Conservation (phyloP, 2,329 filamentous ascomycete genomes). For the Setomelanomma holmii region DNA sequence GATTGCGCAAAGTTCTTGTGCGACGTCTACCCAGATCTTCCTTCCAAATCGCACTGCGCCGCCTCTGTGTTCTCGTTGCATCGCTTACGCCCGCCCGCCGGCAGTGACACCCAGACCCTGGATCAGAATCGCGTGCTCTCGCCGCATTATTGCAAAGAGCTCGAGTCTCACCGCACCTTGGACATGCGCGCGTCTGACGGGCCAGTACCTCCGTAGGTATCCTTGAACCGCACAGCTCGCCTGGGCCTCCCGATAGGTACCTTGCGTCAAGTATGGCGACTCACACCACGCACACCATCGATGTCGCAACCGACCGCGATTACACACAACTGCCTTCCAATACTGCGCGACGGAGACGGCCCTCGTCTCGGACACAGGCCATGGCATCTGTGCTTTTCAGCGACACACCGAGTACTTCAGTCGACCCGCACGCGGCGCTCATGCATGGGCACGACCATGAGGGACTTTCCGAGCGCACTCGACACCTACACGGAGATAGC, state of each 20-base stretch:
- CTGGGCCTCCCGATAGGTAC: background rate
- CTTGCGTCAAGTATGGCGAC: background rate
- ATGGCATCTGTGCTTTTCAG: constrained; percentile 6
- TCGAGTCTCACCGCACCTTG: constrained; percentile 5
- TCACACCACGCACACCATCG: constrained; percentile 23
- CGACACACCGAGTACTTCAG: constrained; percentile 13
- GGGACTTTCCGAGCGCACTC: constrained; percentile 35
- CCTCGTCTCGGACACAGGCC: constrained; percentile 38
- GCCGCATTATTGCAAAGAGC: background rate
- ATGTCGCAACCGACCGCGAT: background rate
- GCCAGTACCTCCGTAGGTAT: constrained; percentile 1
- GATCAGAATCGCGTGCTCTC: constrained; percentile 1
- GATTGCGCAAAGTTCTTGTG: background rate
- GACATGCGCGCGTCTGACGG: background rate
- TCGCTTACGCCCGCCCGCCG: background rate
- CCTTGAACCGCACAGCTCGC: background rate
- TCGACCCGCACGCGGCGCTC: constrained; percentile 43
- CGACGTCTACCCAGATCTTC: background rate
- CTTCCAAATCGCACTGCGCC: background rate
- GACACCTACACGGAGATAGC: constrained; percentile 36
- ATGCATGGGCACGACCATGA: constrained; percentile 49
- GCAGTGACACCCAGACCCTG: background rate
- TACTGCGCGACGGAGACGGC: constrained; percentile 31
- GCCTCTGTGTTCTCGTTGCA: background rate
- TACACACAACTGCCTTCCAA: constrained; percentile 25